phyloP scores from a whole-genome alignment of 2,329 filamentous ascomycete genomes.

The Colletotrichum limetticola region DNA sequence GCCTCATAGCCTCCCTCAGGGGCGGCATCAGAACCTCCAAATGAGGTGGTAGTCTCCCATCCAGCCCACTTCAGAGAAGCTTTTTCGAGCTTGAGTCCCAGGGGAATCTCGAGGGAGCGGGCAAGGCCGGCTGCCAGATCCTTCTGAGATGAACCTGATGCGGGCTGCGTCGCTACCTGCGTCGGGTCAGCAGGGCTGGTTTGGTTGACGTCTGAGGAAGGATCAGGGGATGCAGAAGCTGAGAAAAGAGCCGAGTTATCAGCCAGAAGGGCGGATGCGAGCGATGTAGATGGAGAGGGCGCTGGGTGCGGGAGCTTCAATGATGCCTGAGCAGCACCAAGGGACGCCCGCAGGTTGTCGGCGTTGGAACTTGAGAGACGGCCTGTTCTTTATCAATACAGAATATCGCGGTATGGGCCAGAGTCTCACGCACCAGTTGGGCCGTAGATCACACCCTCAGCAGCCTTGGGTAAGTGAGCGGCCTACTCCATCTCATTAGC shows the following conservation, averaged over 20 bases:
- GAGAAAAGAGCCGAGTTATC: conserved; percentile 14
- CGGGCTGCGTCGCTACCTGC: neutral
- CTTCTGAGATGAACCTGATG: neutral
- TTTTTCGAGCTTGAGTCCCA: conserved; percentile 32
- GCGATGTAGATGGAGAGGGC: conserved; percentile 17
- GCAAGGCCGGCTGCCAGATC: conserved; percentile 25
- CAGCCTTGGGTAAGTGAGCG: conserved; percentile 25
- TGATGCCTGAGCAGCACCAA: conserved; percentile 27
- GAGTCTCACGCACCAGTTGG: conserved; percentile 12
- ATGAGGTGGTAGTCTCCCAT: conserved; percentile 22
- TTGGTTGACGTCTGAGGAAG: neutral
- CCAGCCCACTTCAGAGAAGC: conserved; percentile 32
- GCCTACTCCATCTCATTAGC: conserved; percentile 19
- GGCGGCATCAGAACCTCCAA: conserved; percentile 31
- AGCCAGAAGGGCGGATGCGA: conserved; percentile 26
- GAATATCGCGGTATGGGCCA: too few species aligned
- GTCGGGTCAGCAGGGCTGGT: neutral
- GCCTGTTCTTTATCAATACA: conserved; percentile 9
- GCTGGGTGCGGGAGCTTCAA: conserved; percentile 26
- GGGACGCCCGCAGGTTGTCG: conserved; percentile 15
- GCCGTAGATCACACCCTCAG: conserved; percentile 30
- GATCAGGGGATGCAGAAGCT: neutral
- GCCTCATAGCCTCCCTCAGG: conserved; percentile 31
- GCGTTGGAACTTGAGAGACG: conserved; percentile 24
- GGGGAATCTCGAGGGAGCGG: conserved; percentile 30